These are phyloP conservation scores for Trichoderma sp. DNA, from an alignment of 2,329 filamentous ascomycete species.

Conservation along the genomic window DNA sequence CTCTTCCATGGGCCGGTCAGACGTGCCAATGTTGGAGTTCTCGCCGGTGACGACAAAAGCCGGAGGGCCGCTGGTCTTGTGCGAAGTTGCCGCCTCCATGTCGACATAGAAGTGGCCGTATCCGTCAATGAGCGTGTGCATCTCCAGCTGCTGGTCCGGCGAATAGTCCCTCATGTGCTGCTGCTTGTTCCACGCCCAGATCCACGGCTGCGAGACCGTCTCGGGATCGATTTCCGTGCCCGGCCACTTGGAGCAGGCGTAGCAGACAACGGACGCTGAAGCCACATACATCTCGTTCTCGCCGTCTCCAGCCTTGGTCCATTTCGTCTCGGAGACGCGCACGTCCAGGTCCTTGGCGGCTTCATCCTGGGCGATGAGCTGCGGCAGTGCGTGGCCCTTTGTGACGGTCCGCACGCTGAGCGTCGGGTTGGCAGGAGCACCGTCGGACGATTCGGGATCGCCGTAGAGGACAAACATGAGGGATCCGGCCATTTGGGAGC, in stretches of 20 bases:
- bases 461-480: slow-evolving; percentile 35
- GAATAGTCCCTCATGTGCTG: slow-evolving; percentile 33
- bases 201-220: slow-evolving; percentile 34
- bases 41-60: slow-evolving; percentile 6
- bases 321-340: slow-evolving; percentile 28
- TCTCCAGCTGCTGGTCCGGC: slow-evolving; percentile 26
- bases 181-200: slow-evolving; percentile 36
- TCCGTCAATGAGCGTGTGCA: slow-evolving; percentile 28
- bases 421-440: background rate
- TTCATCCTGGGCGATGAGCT: slow-evolving; percentile 8
- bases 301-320: slow-evolving; percentile 9
- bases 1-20: slow-evolving; percentile 23
- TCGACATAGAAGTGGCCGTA: slow-evolving; percentile 33
- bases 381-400: slow-evolving; percentile 26
- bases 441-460: slow-evolving; percentile 26
- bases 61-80: slow-evolving; percentile 25
- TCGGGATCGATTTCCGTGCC: slow-evolving; percentile 30
- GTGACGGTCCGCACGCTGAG: slow-evolving; percentile 31
- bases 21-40: slow-evolving; percentile 24
- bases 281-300: slow-evolving; percentile 24
- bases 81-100: slow-evolving; percentile 31
- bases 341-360: slow-evolving; percentile 23
- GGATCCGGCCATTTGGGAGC: slow-evolving; percentile 31
- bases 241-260: slow-evolving; percentile 34
- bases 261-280: slow-evolving; percentile 33